Base-by-base conservation (phyloP, 1,139 yeast species). In the Taiozyma sp. region DNA sequence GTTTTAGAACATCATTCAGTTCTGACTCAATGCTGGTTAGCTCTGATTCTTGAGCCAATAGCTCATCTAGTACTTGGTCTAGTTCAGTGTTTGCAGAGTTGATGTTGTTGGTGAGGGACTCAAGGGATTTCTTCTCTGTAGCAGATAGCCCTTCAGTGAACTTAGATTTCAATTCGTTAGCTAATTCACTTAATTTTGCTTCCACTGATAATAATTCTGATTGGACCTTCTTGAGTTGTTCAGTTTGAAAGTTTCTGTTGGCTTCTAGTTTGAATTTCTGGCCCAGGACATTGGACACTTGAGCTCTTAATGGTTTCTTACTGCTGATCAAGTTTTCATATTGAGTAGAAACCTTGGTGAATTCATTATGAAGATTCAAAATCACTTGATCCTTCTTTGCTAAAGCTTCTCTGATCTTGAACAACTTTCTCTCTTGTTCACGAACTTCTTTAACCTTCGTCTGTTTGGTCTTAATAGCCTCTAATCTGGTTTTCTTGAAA, bases 401-500 rank as follows among this genome's bases (percentile, higher is more conserved):
- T 34, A 79, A 62, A 39, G 68, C 62, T 30, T 68, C 65, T 50
- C 67, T 69, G 13, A 80, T 56, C 7, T 58, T 61, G 7, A 60
- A 60, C 19, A 80, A 65, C 47, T 76, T 74, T 2, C 55, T 59
- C 22, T 70, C 68, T 6, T 74, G 70, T 21, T 70, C 72, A 7
- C 59, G 67, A 35, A 78, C 70, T 44, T 81, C 83, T 6, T 68
- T 65, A 51, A 76, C 76, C 62, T 85, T 80, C 50, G 69, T 74
- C 19, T 77, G 72, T 55, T 85, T 77, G 24, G 70, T 64, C 51
- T 80, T 80, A 59, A 88, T 73, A 2, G 87, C 82, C 59, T 88
- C 96, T 46, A 91, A 68, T 56, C 95, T 75, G 0, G 91, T 85
- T 45, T 71, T 72, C 57, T 80, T 77, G 56, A 76, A 77, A 62